Percentiles rank a stretch among this genome's conserved stretches.
Conservation (phyloP, 805 yeast species). For the Yarrowia sp. region DNA sequence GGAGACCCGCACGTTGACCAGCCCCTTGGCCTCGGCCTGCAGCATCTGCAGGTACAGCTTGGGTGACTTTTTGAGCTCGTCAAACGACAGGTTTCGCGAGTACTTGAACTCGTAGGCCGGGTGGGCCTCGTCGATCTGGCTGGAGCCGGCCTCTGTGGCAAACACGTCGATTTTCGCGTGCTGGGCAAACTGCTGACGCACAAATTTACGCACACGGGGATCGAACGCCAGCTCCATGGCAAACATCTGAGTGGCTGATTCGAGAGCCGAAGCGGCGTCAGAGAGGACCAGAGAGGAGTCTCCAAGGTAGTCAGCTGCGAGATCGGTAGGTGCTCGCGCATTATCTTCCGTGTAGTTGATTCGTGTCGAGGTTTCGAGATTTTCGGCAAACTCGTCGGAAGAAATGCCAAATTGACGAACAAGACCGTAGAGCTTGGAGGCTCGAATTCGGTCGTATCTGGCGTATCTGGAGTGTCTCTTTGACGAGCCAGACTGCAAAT, state of each 20-base stretch:
- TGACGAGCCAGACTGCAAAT: constrained; percentile 46
- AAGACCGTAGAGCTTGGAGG: constrained; percentile 67
- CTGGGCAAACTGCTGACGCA: constrained; percentile 64
- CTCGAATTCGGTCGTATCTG: constrained; percentile 58
- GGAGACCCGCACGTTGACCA: constrained; percentile 69
- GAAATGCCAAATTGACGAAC: constrained; percentile 76
- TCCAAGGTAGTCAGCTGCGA: constrained; percentile 55
- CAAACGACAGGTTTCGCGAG: constrained; percentile 79
- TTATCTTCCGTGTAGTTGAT: constrained; percentile 77
- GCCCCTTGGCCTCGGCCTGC: constrained; percentile 84
- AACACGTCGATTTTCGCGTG: constrained; percentile 72
- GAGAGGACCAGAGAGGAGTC: constrained; percentile 42
- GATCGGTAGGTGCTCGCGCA: constrained; percentile 63
- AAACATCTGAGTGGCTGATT: constrained; percentile 74
- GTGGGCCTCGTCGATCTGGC: constrained; percentile 77
- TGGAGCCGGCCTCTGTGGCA: constrained; percentile 82
- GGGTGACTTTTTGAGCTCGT: constrained; percentile 76
- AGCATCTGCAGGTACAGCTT: constrained; percentile 87
- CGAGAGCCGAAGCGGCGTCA: constrained; percentile 58
- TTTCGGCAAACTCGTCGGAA: constrained; percentile 84
- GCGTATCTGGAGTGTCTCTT: constrained; percentile 54
- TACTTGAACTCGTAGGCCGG: constrained; percentile 91
- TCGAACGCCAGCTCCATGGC: constrained; percentile 83
- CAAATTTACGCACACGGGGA: constrained; percentile 75
- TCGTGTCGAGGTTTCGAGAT: constrained; percentile 69